phyloP scores from a whole-genome alignment of 176 grass and related monocot genomes.

The Ensete glaucum region DNA sequence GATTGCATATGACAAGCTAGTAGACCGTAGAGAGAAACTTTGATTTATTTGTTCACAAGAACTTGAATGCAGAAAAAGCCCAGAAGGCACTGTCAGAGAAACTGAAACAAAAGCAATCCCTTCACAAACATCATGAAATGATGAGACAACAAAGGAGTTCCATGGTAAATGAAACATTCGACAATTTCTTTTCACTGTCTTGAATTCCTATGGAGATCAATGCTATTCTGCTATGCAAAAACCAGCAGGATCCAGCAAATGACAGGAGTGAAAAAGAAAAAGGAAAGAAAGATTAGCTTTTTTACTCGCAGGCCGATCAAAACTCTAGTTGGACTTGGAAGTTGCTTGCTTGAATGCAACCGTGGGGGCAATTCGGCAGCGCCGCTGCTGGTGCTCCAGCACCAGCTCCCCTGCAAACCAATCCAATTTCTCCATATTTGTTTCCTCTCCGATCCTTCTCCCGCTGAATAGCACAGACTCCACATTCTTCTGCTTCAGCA shows the following conservation, averaged over 20 bases:
- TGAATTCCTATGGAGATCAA: slow-evolving; percentile 23
- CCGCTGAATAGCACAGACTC: slow-evolving; percentile 87
- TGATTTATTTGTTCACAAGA: too few species aligned
- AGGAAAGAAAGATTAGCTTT: slow-evolving; percentile 17
- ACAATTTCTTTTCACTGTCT: neutral
- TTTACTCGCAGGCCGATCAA: slow-evolving; percentile 5
- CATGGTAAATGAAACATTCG: neutral
- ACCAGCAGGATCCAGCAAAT: slow-evolving; percentile 48
- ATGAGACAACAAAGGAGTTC: too few species aligned
- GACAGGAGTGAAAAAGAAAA: neutral
- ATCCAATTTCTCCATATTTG: slow-evolving; percentile 92
- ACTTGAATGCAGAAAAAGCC: too few species aligned
- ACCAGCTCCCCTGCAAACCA: slow-evolving; percentile 64
- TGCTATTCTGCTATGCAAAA: slow-evolving; percentile 69
- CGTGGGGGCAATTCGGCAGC: slow-evolving; percentile 77
- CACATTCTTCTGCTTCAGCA: slow-evolving; percentile 83
- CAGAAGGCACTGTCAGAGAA: too few species aligned
- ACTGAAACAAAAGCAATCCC: neutral
- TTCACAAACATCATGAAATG: neutral
- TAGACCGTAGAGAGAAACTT: too few species aligned
- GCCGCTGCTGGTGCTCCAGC: slow-evolving; percentile 58
- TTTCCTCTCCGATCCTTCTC: slow-evolving; percentile 54
- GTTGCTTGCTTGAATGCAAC: slow-evolving; percentile 80
- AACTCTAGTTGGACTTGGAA: slow-evolving; percentile 20
- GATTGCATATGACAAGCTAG: too few species aligned